Conservation (phyloP, 2,329 filamentous ascomycete genomes). For the Teratosphaeria pseudoeucalypti region DNA sequence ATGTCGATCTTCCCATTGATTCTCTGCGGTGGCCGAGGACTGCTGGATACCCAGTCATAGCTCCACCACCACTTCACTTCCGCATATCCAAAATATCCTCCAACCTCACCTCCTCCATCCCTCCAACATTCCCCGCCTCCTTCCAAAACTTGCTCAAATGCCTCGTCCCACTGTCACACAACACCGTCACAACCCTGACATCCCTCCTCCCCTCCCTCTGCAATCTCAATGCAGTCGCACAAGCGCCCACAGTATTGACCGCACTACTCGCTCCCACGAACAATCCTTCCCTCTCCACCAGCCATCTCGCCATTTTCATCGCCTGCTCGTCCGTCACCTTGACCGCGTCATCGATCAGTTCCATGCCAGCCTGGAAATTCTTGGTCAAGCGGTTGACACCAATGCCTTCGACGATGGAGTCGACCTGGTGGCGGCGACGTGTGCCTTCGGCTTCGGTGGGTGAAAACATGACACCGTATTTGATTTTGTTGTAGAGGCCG, state of each 20-base stretch:
- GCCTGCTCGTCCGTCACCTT: slow-evolving; percentile 83
- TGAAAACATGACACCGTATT: slow-evolving; percentile 93
- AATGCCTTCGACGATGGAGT: slow-evolving; percentile 91
- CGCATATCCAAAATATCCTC: slow-evolving; percentile 44
- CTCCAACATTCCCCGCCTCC: slow-evolving; percentile 55
- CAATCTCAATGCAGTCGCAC: slow-evolving; percentile 54
- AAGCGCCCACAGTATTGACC: slow-evolving; percentile 86
- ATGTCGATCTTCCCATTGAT: slow-evolving; percentile 30
- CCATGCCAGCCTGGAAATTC: slow-evolving; percentile 80
- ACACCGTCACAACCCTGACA: slow-evolving; percentile 62
- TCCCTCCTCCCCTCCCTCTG: slow-evolving; percentile 27
- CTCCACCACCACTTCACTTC: not conserved
- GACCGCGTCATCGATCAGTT: slow-evolving; percentile 82
- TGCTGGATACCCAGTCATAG: not conserved
- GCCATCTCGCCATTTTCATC: slow-evolving; percentile 85
- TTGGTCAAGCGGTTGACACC: slow-evolving; percentile 89
- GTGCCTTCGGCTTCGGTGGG: slow-evolving; percentile 83
- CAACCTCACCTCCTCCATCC: slow-evolving; percentile 36
- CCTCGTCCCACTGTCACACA: slow-evolving; percentile 66
- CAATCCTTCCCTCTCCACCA: slow-evolving; percentile 90
- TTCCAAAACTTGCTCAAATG: slow-evolving; percentile 83
- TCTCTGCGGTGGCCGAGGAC: not conserved
- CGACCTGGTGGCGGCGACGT: slow-evolving; percentile 77
- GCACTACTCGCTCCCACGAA: slow-evolving; percentile 91
- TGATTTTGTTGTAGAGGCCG: slow-evolving; percentile 83